phyloP scores from a whole-genome alignment of 2,329 filamentous ascomycete genomes.

The Colletotrichum tabaci region DNA sequence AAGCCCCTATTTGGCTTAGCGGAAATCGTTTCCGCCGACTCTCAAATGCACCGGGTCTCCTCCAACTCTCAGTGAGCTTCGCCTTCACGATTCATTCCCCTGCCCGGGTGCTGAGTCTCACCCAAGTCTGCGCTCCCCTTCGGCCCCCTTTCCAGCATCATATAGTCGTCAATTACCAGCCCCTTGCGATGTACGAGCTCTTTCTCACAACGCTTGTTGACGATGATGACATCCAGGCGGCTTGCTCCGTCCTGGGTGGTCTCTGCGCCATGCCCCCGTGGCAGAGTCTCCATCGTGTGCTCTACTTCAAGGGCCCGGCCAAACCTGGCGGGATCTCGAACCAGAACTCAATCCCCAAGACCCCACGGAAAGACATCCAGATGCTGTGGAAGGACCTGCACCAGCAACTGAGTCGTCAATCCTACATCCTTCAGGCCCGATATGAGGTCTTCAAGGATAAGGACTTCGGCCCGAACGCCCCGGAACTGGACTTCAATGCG shows the following conservation, averaged over 20 bases:
- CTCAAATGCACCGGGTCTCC: not conserved
- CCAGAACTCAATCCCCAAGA: constrained; percentile 49
- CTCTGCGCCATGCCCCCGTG: constrained; percentile 70
- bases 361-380: constrained; percentile 50
- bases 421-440: constrained; percentile 69
- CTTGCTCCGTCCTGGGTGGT: constrained; percentile 69
- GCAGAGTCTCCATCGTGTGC: constrained; percentile 64
- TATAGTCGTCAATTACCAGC: constrained; percentile 47
- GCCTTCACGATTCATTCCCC: not conserved
- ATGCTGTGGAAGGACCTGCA: constrained; percentile 68
- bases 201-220: constrained; percentile 70
- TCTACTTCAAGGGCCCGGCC: constrained; percentile 67
- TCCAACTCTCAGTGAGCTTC: not conserved
- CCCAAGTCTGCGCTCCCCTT: not conserved
- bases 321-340: constrained; percentile 63
- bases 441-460: constrained; percentile 66
- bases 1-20: not conserved
- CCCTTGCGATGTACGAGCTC: constrained; percentile 68
- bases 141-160: not conserved
- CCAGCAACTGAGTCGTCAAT: constrained; percentile 68
- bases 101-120: no score
- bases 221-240: constrained; percentile 63
- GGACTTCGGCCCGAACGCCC: constrained; percentile 59
- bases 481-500: constrained; percentile 57
- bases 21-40: not conserved